phyloP scores from a whole-genome alignment of 148 eudicot species.

The Camellia japonica region DNA sequence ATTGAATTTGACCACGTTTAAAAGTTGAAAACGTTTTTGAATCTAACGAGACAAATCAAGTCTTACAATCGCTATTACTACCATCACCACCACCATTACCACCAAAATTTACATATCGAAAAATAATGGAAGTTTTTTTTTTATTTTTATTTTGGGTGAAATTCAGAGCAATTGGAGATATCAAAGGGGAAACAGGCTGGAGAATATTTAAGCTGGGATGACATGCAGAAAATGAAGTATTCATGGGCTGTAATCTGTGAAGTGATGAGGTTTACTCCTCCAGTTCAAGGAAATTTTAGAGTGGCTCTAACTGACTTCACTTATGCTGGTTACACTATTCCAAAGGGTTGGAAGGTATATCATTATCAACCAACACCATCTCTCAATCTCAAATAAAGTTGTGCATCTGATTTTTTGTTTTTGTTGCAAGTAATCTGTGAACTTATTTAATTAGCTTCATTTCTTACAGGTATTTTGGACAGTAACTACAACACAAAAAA shows the following conservation, averaged over 20 bases:
- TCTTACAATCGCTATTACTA: too few species aligned
- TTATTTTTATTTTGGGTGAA: too few species aligned
- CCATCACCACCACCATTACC: too few species aligned
- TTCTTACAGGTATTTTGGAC: too few species aligned
- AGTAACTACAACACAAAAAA: too few species aligned
- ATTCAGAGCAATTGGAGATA: conserved; percentile 5
- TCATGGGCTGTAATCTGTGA: background rate
- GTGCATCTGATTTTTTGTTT: too few species aligned
- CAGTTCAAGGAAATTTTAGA: background rate
- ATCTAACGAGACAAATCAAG: background rate
- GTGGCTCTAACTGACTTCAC: background rate
- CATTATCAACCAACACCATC: background rate
- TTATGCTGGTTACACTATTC: background rate
- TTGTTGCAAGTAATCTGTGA: too few species aligned
- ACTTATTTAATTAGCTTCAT: too few species aligned
- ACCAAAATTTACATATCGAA: background rate
- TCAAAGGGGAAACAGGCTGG: background rate
- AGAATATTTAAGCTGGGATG: background rate
- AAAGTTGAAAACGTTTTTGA: too few species aligned
- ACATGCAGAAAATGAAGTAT: background rate
- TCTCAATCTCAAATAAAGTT: too few species aligned
- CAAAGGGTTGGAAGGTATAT: background rate
- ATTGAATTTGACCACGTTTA: too few species aligned
- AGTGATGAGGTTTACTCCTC: background rate
- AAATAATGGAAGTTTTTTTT: too few species aligned